phyloP scores from a whole-genome alignment of 768 basidiomycete species.

The Pholiota molesta region DNA sequence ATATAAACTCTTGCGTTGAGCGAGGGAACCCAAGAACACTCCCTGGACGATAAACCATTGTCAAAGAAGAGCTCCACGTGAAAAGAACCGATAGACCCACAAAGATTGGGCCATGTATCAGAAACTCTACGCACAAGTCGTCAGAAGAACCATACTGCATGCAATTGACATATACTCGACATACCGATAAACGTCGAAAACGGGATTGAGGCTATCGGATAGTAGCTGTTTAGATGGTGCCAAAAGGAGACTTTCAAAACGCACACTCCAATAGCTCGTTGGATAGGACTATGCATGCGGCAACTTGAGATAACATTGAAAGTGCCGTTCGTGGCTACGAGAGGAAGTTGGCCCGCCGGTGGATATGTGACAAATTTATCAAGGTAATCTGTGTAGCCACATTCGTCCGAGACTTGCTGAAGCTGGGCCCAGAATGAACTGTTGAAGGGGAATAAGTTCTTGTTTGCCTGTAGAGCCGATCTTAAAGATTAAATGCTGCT shows the following conservation, averaged over 20 bases:
- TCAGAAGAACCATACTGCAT: neutral
- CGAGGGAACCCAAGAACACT: constrained; percentile 74
- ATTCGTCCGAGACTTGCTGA: constrained; percentile 52
- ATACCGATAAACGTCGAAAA: constrained; percentile 56
- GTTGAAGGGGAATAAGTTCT: constrained; percentile 64
- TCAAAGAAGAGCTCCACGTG: neutral
- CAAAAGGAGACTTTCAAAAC: constrained; percentile 19
- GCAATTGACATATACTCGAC: constrained; percentile 1
- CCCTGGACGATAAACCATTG: constrained; percentile 32
- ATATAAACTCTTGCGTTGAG: constrained; percentile 56
- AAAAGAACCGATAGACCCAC: constrained; percentile 22
- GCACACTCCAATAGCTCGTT: constrained; percentile 50
- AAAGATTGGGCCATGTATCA: constrained; percentile 53
- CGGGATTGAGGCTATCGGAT: constrained; percentile 51
- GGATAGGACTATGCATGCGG: constrained; percentile 50
- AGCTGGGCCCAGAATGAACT: constrained; percentile 54
- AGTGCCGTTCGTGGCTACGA: constrained; percentile 48
- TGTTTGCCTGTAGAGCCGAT: constrained; percentile 43
- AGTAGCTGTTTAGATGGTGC: neutral
- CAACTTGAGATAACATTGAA: constrained; percentile 42
- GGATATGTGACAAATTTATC: constrained; percentile 67
- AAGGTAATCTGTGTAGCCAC: constrained; percentile 64
- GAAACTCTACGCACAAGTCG: constrained; percentile 38
- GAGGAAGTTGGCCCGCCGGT: constrained; percentile 61
- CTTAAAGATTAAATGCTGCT: neutral